Evolutionary conservation across 306 rosid genomes (phyloP).

Genomic region (Lithocarpus polystachyus): DNA sequence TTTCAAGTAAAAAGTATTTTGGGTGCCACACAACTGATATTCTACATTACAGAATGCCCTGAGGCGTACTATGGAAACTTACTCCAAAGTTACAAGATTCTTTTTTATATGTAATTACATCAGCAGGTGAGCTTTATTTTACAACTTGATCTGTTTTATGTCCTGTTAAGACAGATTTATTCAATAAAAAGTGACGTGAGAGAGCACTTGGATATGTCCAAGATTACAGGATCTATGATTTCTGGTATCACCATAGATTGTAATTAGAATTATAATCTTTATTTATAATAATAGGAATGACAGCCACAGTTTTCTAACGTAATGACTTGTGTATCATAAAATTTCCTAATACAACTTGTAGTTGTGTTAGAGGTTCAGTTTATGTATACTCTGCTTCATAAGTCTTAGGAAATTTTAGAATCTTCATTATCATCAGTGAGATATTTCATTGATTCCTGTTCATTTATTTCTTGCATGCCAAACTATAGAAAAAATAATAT

Average conservation of each 20-base stretch:
- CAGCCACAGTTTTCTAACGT: background rate
- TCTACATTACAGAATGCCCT: conserved; percentile 75
- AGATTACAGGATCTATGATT: background rate
- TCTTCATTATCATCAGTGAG: background rate
- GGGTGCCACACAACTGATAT: background rate
- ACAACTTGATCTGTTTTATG: background rate
- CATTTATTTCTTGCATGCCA: background rate
- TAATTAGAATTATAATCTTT: background rate
- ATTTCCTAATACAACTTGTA: background rate
- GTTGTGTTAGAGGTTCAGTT: background rate
- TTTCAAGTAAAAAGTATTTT: background rate
- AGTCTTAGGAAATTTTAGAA: background rate
- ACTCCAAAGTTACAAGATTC: conserved; percentile 91
- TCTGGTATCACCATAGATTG: background rate
- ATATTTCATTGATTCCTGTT: background rate
- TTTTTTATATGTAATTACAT: conserved; percentile 93
- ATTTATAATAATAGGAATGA: background rate
- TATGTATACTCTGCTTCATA: background rate
- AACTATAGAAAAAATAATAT: background rate
- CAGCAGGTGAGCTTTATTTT: conserved; percentile 57
- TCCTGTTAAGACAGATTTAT: background rate
- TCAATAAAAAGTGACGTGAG: background rate
- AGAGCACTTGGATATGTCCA: background rate
- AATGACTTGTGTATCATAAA: background rate
- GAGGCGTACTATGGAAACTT: conserved; percentile 92